Evolutionary conservation across 192 early-diverging fungal species (phyloP), one percentile per base, ranked within the genome.

Genomic region (Haplosporangium gracile): DNA sequence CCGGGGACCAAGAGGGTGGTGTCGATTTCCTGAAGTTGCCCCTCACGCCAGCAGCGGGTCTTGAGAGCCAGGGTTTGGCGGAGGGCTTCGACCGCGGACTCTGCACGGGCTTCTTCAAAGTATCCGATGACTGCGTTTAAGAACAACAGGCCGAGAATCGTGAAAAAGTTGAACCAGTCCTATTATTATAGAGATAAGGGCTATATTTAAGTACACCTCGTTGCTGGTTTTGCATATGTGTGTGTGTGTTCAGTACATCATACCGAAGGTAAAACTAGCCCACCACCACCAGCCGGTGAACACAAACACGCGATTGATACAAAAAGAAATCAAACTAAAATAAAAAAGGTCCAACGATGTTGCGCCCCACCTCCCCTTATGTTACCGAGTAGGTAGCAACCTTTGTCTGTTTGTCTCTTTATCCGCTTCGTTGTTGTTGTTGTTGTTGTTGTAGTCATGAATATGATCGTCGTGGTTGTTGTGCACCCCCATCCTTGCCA

Each of bases 41-140:
- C 91, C 65, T 93, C 88, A 60, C 95, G 90, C 91, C 92, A 94
- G 69, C 87, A 88, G 65, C 92, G 89, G 10, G 91, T 88, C 42
- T 92, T 93, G 55, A 93, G 89, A n/a, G 95, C 95, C 38, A 96
- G 90, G 20, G 92, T 94, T 76, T 92, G 91, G 73, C 95, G 94
- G 53, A 96, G 88, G 9, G 95, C 92, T 47, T 93, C 94, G 34
- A 96, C 89, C 20, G 95, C 94, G 36, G 92, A 93, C 43, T 95
- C 94, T 77, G 94, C 94, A 60, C 91, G 91, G 60, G 93, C 89
- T 81, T 96, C 95, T 80, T 96, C 95, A 39, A 90, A 77, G 82
- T 92, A 96, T 34, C 95, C 95, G 75, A 96, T 95, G 80, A 90
- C 65, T 15, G 95, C 95, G 77, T 96, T 96, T 82, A 90, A 72